phyloP scores from a whole-genome alignment of 2,329 filamentous ascomycete species.

The Ophiostoma sp. region DNA sequence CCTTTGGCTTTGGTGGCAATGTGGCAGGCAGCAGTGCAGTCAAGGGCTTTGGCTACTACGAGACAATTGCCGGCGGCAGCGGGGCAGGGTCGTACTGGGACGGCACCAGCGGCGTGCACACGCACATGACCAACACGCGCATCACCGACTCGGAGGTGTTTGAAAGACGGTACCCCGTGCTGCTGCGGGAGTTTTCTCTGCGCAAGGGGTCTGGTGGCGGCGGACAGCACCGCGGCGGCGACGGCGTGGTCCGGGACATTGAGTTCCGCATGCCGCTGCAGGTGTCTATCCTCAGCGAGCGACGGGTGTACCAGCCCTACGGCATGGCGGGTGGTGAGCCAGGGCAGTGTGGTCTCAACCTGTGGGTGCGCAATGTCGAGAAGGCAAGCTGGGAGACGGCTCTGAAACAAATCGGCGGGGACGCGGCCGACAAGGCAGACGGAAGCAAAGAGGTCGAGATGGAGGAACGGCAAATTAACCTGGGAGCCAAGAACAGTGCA shows the following conservation, averaged over 20 bases:
- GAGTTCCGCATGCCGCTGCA: slow-evolving; percentile 56
- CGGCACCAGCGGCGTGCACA: slow-evolving; percentile 32
- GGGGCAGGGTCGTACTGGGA: slow-evolving; percentile 33
- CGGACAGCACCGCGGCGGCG: slow-evolving; percentile 33
- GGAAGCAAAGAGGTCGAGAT: slow-evolving; percentile 18
- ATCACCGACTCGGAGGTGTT: slow-evolving; percentile 34
- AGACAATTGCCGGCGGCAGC: slow-evolving; percentile 34
- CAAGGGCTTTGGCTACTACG: slow-evolving; percentile 67
- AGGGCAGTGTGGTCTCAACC: slow-evolving; percentile 71
- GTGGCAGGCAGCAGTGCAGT: slow-evolving; percentile 51
- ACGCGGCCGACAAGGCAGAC: neutral
- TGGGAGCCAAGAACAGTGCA: slow-evolving; percentile 76
- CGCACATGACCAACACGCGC: slow-evolving; percentile 34
- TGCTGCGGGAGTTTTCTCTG: slow-evolving; percentile 33
- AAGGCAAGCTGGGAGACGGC: slow-evolving; percentile 49
- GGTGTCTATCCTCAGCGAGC: slow-evolving; percentile 71
- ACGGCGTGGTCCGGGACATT: slow-evolving; percentile 35
- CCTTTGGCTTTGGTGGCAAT: slow-evolving; percentile 74
- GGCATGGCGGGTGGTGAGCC: slow-evolving; percentile 79
- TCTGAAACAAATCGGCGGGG: slow-evolving; percentile 34
- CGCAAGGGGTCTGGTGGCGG: slow-evolving; percentile 31
- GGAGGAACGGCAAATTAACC: slow-evolving; percentile 46
- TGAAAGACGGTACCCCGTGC: slow-evolving; percentile 35
- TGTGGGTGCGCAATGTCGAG: slow-evolving; percentile 74
- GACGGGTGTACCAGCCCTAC: slow-evolving; percentile 71